A percentile compares a stretch with the other conserved stretches of the same genome.
phyloP scores from a whole-genome alignment of 2,329 filamentous ascomycete species.

The Thermoascus crustaceus region DNA sequence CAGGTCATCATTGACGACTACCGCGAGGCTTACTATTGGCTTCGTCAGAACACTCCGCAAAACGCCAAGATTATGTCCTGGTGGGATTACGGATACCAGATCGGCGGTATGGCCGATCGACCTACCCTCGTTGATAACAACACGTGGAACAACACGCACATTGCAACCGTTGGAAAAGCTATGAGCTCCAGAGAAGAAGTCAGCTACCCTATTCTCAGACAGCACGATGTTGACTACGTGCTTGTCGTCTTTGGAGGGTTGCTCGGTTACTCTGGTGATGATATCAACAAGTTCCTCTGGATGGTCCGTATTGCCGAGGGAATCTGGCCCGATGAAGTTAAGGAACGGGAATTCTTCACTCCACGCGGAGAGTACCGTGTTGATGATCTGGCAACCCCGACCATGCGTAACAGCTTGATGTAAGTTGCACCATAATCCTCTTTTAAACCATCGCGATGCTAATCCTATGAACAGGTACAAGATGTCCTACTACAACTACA shows the following conservation, averaged over 20 bases:
- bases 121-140: constrained; percentile 98
- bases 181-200: constrained; percentile 98
- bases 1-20: constrained; percentile 99
- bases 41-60: constrained; percentile 89
- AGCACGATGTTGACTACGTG: constrained; percentile 99
- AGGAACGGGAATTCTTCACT: constrained; percentile 95
- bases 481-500: constrained; percentile 99
- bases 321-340: constrained; percentile 99
- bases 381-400: constrained; percentile 83
- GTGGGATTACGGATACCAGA: constrained; percentile 99
- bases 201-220: constrained; percentile 95
- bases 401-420: constrained; percentile 99
- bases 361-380: constrained; percentile 88
- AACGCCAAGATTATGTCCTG: constrained; percentile 99
- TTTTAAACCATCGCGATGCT: too few species aligned
- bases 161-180: constrained; percentile 96
- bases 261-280: constrained; percentile 93
- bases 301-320: constrained; percentile 99
- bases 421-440: constrained; percentile 44
- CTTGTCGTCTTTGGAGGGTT: constrained; percentile 93
- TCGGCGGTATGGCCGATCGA: constrained; percentile 96
- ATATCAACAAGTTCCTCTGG: constrained; percentile 99
- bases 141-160: constrained; percentile 99
- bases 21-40: constrained; percentile 98
- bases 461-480: constrained; percentile 67